These are phyloP conservation scores for Aspergillus sclerotiicarbonarius DNA, from an alignment of 495 filamentous ascomycete species.

Conservation along the genomic window DNA sequence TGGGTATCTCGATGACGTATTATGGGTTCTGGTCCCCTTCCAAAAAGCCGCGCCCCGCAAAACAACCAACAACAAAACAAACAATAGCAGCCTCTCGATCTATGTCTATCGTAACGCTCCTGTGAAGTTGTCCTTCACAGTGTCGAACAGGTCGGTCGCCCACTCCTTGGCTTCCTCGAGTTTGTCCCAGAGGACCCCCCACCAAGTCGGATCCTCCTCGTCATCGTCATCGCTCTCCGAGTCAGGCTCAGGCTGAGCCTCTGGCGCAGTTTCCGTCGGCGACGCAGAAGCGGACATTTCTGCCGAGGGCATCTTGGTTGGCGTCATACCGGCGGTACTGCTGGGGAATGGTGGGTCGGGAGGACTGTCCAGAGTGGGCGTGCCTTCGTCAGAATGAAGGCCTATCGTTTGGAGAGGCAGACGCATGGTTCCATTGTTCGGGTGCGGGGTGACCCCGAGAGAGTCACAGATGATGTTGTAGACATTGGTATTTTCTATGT, in stretches of 20 bases:
- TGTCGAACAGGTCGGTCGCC: conserved; percentile 34
- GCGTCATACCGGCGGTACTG: not conserved
- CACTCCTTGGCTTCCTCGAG: conserved; percentile 39
- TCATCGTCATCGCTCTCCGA: conserved; percentile 26
- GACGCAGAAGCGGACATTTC: conserved; percentile 3
- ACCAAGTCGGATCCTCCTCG: conserved; percentile 33
- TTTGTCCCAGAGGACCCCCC: conserved; percentile 33
- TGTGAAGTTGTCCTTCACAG: conserved; percentile 36
- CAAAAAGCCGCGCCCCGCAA: conserved; percentile 2
- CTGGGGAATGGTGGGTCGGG: conserved; percentile 34
- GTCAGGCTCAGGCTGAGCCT: conserved; percentile 20
- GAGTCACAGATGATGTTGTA: conserved; percentile 93
- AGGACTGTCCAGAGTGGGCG: conserved; percentile 33
- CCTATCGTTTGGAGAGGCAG: conserved; percentile 71
- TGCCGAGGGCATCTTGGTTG: not conserved
- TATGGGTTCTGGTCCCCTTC: not conserved
- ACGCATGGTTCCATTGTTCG: conserved; percentile 87
- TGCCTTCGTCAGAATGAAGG: conserved; percentile 56
- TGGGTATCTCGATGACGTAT: conserved; percentile 13
- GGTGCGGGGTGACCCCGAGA: conserved; percentile 61
- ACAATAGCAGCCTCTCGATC: not conserved
- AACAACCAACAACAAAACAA: not conserved
- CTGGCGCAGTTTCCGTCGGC: conserved; percentile 16
- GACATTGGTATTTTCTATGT: conserved; percentile 83
- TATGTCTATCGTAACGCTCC: not conserved